Conservation (phyloP, 1,139 yeast genomes). For the Nadsonia commutata region DNA sequence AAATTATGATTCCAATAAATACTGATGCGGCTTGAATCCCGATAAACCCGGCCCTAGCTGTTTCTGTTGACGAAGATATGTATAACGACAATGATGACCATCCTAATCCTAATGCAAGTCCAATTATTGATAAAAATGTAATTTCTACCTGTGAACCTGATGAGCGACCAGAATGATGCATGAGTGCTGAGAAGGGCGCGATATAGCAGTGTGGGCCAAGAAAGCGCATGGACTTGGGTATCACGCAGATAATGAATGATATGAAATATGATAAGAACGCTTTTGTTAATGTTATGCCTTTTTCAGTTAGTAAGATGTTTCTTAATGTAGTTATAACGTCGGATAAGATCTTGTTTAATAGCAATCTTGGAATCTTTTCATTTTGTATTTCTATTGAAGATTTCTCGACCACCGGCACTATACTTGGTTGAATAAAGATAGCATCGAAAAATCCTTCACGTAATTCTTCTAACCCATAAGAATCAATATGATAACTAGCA, state of each 20-base stretch:
- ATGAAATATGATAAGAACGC: conserved; percentile 28
- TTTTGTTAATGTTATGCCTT: conserved; percentile 15
- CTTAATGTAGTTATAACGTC: no score
- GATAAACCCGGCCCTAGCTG: conserved; percentile 30
- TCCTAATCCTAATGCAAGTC: conserved; percentile 34
- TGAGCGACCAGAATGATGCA: conserved; percentile 34
- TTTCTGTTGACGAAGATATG: conserved; percentile 27
- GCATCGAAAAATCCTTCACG: conserved; percentile 37
- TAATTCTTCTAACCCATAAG: conserved; percentile 28
- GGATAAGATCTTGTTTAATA: no score
- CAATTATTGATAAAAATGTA: conserved; percentile 27
- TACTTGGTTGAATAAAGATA: conserved; percentile 14
- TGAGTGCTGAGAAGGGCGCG: conserved; percentile 28
- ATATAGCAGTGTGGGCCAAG: conserved; percentile 26
- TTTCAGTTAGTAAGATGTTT: conserved; percentile 1
- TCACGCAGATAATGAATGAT: conserved; percentile 27
- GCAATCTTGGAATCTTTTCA: background rate
- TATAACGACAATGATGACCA: conserved; percentile 32
- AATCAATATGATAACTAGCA: conserved; percentile 17
- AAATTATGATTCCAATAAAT: conserved; percentile 24
- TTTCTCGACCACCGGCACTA: background rate
- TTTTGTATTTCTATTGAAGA: background rate
- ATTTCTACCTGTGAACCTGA: conserved; percentile 37
- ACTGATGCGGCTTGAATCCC: conserved; percentile 32
- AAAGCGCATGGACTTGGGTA: conserved; percentile 28